Evolutionary conservation across 2,329 filamentous ascomycete species (phyloP).

Genomic region (Epichloe baconii): DNA sequence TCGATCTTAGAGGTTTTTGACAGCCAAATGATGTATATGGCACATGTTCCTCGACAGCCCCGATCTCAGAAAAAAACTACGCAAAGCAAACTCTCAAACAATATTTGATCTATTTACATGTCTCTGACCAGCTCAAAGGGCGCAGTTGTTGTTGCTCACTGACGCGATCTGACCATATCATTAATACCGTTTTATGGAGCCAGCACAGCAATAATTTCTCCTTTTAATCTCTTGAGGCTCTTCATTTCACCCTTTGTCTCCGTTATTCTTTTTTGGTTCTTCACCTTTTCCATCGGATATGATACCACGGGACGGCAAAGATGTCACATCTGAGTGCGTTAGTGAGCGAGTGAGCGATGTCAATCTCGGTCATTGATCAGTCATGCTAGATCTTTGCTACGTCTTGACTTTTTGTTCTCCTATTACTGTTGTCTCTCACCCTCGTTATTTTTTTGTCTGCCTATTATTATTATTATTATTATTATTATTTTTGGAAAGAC

Average conservation of each 20-base stretch:
- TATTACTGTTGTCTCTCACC: not conserved
- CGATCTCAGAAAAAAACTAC: not conserved
- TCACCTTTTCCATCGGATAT: slow-evolving; percentile 8
- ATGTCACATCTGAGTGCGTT: slow-evolving; percentile 1
- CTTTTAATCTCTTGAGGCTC: slow-evolving; percentile 1
- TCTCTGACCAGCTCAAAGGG: not conserved
- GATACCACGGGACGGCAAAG: slow-evolving; percentile 15
- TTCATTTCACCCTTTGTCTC: slow-evolving; percentile 7
- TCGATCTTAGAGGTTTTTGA: slow-evolving; percentile 11
- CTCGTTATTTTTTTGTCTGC: slow-evolving; percentile 6
- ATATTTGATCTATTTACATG: not conserved
- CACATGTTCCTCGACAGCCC: not conserved
- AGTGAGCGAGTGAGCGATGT: slow-evolving; percentile 1
- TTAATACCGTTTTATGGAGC: not conserved
- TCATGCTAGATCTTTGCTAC: slow-evolving; percentile 2
- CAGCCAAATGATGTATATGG: slow-evolving; percentile 1
- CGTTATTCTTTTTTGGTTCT: slow-evolving; percentile 4
- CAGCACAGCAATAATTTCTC: slow-evolving; percentile 1
- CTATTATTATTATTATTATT: slow-evolving; percentile 3
- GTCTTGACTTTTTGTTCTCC: slow-evolving; percentile 11
- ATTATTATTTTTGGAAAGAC: slow-evolving; percentile 3
- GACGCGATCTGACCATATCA: not conserved
- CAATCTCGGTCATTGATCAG: slow-evolving; percentile 6
- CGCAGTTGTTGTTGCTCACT: not conserved
- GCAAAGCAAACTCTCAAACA: not conserved